A percentile compares a stretch with the other conserved stretches of the same genome.
Evolutionary conservation across 305 asterid genomes (phyloP).

Genomic region (Striga hermonthica): DNA sequence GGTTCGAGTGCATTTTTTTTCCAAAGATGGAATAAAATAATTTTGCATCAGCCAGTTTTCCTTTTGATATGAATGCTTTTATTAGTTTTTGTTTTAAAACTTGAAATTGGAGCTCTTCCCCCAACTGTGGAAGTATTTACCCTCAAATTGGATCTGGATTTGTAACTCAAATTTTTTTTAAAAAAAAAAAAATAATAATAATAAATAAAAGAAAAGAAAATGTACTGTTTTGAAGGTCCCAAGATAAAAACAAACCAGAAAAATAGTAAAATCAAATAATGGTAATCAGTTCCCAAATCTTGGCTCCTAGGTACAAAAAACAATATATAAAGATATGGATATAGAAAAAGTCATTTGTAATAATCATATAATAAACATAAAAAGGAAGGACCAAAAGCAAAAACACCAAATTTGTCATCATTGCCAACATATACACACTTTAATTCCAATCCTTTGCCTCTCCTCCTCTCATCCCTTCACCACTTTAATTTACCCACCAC

Average conservation of each 20-base stretch:
- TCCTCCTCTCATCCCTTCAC: conserved; percentile 32
- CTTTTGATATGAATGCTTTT: no score
- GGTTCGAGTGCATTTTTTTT: no score
- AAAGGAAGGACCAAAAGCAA: conserved; percentile 21
- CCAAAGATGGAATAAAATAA: no score
- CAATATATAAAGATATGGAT: conserved; percentile 27
- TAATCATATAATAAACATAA: conserved; percentile 18
- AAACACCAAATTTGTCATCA: conserved; percentile 42
- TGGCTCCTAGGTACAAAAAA: conserved; percentile 36
- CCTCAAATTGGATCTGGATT: no score
- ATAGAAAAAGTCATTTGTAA: conserved; percentile 24
- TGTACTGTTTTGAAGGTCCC: neutral
- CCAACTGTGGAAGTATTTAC: no score
- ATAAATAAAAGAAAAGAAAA: neutral
- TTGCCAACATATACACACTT: conserved; percentile 59
- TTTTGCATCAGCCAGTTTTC: no score
- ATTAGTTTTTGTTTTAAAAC: no score
- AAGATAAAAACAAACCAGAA: neutral
- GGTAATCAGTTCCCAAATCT: neutral
- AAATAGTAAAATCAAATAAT: neutral
- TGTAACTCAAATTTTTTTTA: no score
- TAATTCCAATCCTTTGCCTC: conserved; percentile 42
- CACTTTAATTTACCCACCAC: conserved; percentile 32
- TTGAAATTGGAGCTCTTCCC: no score
- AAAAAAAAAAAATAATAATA: no score